A percentile compares a stretch with the other conserved stretches of the same genome.
These are phyloP conservation scores for Carex parvula DNA, from an alignment of 176 grass and related monocot genomes.

Conservation along the genomic window DNA sequence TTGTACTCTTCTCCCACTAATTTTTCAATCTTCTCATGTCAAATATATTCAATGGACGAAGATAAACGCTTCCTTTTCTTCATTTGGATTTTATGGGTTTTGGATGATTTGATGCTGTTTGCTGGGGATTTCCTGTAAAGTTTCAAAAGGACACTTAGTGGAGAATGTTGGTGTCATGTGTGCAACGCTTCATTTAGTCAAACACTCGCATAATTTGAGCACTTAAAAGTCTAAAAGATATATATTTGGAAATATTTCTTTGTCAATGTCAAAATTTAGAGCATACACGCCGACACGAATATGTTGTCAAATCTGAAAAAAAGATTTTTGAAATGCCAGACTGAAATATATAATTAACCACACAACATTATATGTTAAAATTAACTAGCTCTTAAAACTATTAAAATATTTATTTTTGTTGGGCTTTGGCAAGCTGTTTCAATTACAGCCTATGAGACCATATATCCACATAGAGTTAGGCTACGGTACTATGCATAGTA, in stretches of 20 bases:
- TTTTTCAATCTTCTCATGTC: constrained; percentile 4
- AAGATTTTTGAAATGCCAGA: neutral
- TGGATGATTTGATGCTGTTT: constrained; percentile 4
- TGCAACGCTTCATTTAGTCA: constrained; percentile 15
- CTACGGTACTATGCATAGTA: too few relatives aligned
- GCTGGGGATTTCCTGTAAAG: constrained; percentile 17
- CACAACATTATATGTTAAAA: neutral
- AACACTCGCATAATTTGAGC: constrained; percentile 20
- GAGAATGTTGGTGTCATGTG: constrained; percentile 22
- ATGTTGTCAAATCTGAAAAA: neutral
- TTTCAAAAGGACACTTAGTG: constrained; percentile 11
- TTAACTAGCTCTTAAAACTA: too few relatives aligned
- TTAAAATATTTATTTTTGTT: too few relatives aligned
- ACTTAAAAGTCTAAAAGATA: neutral
- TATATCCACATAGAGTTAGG: too few relatives aligned
- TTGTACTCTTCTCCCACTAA: neutral
- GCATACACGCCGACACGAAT: neutral
- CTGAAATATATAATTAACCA: neutral
- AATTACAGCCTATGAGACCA: too few relatives aligned
- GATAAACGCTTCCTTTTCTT: neutral
- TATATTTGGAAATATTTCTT: constrained; percentile 8
- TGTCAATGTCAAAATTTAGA: neutral
- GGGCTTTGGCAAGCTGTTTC: too few relatives aligned
- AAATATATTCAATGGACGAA: constrained; percentile 6
- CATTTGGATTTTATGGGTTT: constrained; percentile 5